These are phyloP conservation scores for Kuraishia hungarica DNA, from an alignment of 805 yeast genomes.

Conservation along the genomic window DNA sequence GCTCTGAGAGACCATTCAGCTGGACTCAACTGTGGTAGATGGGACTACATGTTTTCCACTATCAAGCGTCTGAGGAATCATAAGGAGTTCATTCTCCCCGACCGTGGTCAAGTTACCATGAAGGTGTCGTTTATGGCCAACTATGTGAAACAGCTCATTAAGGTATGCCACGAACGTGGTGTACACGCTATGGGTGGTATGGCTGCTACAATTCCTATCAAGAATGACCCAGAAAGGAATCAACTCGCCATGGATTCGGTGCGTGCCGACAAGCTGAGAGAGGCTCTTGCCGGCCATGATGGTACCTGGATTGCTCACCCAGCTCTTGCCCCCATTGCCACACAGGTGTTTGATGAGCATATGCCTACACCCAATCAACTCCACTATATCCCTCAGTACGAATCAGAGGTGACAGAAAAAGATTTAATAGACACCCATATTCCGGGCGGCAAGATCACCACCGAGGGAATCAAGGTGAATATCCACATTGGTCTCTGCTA, in stretches of 20 bases:
- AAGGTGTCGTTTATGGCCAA: slow-evolving; percentile 74
- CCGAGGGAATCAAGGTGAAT: slow-evolving; percentile 62
- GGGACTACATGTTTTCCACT: slow-evolving; percentile 82
- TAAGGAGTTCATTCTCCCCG: slow-evolving; percentile 63
- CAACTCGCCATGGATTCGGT: slow-evolving; percentile 64
- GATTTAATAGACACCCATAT: slow-evolving; percentile 60
- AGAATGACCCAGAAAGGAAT: slow-evolving; percentile 57
- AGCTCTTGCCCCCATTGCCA: slow-evolving; percentile 66
- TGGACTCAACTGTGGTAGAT: slow-evolving; percentile 82
- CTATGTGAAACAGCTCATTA: slow-evolving; percentile 64
- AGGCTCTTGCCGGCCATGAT: slow-evolving; percentile 73
- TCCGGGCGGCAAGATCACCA: slow-evolving; percentile 55
- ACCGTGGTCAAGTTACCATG: slow-evolving; percentile 75
- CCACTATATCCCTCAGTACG: slow-evolving; percentile 32
- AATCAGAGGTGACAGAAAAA: slow-evolving; percentile 34
- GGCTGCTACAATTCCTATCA: slow-evolving; percentile 85
- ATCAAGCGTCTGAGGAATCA: slow-evolving; percentile 69
- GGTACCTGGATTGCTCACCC: slow-evolving; percentile 92
- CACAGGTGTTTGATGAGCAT: slow-evolving; percentile 61
- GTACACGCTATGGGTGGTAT: slow-evolving; percentile 88
- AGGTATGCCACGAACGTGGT: slow-evolving; percentile 68
- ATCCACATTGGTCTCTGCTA: slow-evolving; percentile 70
- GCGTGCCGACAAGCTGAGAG: slow-evolving; percentile 66
- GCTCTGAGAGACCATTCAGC: slow-evolving; percentile 70
- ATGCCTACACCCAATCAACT: slow-evolving; percentile 84